Percentiles rank a stretch among this genome's conserved stretches.
Evolutionary conservation across 345 rosid genomes (phyloP).

Genomic region (Eucalyptus tenuipes): DNA sequence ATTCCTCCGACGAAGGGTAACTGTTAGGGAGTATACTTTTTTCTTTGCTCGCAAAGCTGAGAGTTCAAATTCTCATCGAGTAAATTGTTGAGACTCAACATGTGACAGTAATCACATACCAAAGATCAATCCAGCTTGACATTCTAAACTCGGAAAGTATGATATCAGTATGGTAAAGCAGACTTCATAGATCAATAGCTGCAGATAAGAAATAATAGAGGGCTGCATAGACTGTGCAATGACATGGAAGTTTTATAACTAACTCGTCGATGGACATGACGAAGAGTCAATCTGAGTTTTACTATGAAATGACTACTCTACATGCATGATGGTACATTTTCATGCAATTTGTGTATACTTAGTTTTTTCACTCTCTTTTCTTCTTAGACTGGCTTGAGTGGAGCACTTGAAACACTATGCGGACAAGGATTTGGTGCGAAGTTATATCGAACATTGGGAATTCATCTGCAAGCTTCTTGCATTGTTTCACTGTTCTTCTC

Average conservation of each 20-base stretch:
- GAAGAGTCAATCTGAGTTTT: neutral
- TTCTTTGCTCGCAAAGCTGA: neutral
- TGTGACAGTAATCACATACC: neutral
- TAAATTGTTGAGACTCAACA: neutral
- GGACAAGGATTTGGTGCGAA: slow-evolving; percentile 85
- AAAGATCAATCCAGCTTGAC: neutral
- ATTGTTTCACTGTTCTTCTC: slow-evolving; percentile 39
- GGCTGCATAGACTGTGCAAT: neutral
- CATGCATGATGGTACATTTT: neutral
- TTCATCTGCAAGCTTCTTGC: slow-evolving; percentile 67
- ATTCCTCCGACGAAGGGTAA: neutral
- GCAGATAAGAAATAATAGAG: neutral
- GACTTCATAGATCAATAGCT: neutral
- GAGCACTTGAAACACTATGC: slow-evolving; percentile 79
- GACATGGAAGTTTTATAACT: neutral
- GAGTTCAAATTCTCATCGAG: neutral
- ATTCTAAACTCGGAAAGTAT: neutral
- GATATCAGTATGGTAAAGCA: neutral
- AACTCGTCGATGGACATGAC: neutral
- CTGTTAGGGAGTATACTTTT: neutral
- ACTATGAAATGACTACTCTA: neutral
- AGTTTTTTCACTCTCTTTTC: neutral
- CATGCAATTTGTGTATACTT: neutral
- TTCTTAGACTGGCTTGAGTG: slow-evolving; percentile 53
- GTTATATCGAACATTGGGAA: slow-evolving; percentile 44